Percentiles rank a stretch among this genome's conserved stretches.
These are phyloP conservation scores for Kentomonas sorsogonicus DNA, from an alignment of 208 protist species.

Conservation along the genomic window DNA sequence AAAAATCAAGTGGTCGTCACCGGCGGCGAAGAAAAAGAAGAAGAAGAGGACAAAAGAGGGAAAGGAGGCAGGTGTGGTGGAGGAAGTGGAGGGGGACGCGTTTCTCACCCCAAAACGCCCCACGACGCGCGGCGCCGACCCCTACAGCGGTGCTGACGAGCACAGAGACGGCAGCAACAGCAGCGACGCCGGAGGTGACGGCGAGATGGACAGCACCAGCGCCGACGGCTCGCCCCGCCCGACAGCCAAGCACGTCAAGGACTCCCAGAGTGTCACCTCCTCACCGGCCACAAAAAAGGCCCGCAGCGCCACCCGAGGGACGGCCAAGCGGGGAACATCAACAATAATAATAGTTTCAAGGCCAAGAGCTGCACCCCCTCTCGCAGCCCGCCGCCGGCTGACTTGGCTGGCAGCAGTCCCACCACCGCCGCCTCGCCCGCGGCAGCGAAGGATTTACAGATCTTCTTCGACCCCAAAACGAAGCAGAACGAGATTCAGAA, in stretches of 20 bases:
- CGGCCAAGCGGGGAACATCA: neutral
- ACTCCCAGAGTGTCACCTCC: conserved; percentile 4
- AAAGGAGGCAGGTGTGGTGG: neutral
- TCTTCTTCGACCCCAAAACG: too few species aligned
- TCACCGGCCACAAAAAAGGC: neutral
- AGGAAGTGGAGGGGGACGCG: too few species aligned
- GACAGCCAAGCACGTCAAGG: conserved; percentile 8
- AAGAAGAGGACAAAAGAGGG: neutral
- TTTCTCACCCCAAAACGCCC: too few species aligned
- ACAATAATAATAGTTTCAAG: neutral
- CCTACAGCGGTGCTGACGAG: too few species aligned
- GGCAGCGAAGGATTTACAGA: too few species aligned
- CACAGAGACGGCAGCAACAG: neutral
- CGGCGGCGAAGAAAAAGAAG: neutral
- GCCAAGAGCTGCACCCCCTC: too few species aligned
- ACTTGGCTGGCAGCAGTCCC: too few species aligned
- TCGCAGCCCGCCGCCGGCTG: too few species aligned
- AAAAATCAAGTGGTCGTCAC: neutral
- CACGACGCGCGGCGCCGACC: too few species aligned
- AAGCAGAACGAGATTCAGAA: conserved; percentile 29
- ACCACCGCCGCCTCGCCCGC: neutral
- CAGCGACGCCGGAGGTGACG: neutral
- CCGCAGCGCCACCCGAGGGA: conserved; percentile 1
- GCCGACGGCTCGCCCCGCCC: neutral
- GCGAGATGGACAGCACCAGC: too few species aligned